phyloP scores from a whole-genome alignment of 1,139 yeast genomes.

The Yamadazyma trypodendri region DNA sequence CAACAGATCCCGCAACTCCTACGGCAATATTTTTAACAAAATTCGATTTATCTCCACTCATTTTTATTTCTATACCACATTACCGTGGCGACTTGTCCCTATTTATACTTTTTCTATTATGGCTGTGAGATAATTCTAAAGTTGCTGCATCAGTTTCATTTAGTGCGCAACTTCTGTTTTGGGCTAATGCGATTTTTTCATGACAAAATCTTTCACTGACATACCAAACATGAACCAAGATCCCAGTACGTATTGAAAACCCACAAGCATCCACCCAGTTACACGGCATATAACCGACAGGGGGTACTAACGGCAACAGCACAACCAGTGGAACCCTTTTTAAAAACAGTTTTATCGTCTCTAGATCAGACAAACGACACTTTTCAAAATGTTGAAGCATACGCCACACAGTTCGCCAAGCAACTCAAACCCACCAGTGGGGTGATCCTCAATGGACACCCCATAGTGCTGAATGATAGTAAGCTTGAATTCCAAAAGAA shows the following conservation, averaged over 20 bases:
- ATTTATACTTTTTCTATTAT: constrained; percentile 1
- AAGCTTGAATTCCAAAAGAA: constrained; percentile 60
- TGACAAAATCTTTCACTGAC: neutral
- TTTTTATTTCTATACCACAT: constrained; percentile 4
- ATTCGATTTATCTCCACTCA: constrained; percentile 19
- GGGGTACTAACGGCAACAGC: constrained; percentile 26
- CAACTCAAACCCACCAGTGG: constrained; percentile 46
- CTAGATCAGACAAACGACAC: constrained; percentile 33
- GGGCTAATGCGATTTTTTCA: neutral
- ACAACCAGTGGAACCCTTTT: constrained; percentile 45
- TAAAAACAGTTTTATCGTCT: constrained; percentile 37
- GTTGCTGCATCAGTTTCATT: constrained; percentile 2
- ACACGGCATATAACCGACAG: neutral
- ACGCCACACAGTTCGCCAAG: constrained; percentile 52
- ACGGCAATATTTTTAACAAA: constrained; percentile 29
- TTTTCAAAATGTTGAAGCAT: constrained; percentile 43
- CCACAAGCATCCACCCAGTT: neutral
- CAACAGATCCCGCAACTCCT: constrained; percentile 32
- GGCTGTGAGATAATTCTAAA: constrained; percentile 2
- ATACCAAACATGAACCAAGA: constrained; percentile 21
- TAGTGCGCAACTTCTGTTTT: neutral
- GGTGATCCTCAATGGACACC: constrained; percentile 64
- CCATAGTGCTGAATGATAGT: constrained; percentile 51
- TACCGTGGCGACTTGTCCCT: neutral
- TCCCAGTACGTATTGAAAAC: constrained; percentile 22